phyloP scores from a whole-genome alignment of 768 basidiomycete genomes.

The Pisolithus orientalis region DNA sequence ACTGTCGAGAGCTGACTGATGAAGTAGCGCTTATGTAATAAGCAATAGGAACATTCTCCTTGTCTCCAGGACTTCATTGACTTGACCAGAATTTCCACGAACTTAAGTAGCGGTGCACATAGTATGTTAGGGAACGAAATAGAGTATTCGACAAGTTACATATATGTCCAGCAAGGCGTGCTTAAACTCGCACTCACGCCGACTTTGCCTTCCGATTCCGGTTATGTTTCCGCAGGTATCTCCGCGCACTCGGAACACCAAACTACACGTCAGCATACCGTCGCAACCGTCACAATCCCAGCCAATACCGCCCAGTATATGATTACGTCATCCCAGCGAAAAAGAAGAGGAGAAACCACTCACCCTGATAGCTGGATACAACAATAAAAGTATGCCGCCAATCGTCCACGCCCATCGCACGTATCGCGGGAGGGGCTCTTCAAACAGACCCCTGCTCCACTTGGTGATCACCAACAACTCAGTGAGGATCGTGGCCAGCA shows the following conservation, averaged over 20 bases:
- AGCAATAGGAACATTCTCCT: no score
- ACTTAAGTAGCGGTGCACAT: no score
- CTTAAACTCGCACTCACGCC: constrained; percentile 13
- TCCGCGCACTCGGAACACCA: constrained; percentile 53
- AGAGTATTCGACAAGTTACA: neutral
- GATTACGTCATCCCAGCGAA: neutral
- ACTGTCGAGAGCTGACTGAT: neutral
- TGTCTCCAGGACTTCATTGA: no score
- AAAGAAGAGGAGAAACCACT: constrained; percentile 16
- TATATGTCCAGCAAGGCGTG: neutral
- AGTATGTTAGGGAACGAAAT: neutral
- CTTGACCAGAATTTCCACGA: no score
- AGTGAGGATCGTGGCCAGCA: constrained; percentile 80
- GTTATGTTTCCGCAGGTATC: constrained; percentile 37
- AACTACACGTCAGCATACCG: constrained; percentile 37
- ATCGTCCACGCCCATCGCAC: constrained; percentile 67
- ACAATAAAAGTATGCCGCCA: constrained; percentile 49
- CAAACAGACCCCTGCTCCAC: constrained; percentile 73
- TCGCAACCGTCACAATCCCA: no score
- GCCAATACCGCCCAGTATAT: no score
- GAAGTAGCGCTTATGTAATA: neutral
- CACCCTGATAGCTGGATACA: constrained; percentile 69
- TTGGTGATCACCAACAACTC: constrained; percentile 77
- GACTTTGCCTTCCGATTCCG: constrained; percentile 29
- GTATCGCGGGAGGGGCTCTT: constrained; percentile 50